Conservation (phyloP, 805 yeast genomes). For the Sugiyamaella valdiviana region DNA sequence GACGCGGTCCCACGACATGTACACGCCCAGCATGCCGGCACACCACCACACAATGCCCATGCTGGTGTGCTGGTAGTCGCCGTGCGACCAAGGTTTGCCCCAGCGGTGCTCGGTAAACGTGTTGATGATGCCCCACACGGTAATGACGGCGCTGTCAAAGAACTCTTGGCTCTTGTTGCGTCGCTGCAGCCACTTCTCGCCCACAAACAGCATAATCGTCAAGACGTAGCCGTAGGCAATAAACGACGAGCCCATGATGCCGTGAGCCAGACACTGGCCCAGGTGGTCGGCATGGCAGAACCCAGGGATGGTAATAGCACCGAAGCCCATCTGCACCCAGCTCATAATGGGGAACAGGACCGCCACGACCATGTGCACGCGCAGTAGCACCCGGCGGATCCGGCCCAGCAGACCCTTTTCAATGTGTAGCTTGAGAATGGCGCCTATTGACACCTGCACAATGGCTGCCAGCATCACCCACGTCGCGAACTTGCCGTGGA, state of each 20-base stretch:
- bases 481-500: slow-evolving; percentile 33
- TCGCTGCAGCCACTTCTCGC: slow-evolving; percentile 49
- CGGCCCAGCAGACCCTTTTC: slow-evolving; percentile 32
- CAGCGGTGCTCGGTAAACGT: slow-evolving; percentile 96
- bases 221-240: slow-evolving; percentile 71
- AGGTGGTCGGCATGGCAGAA: slow-evolving; percentile 74
- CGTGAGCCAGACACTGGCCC: slow-evolving; percentile 96
- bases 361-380: slow-evolving; percentile 29
- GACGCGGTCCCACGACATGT: slow-evolving; percentile 55
- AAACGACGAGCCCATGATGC: slow-evolving; percentile 92
- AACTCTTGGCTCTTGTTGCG: slow-evolving; percentile 67
- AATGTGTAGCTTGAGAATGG: slow-evolving; percentile 33
- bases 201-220: slow-evolving; percentile 58
- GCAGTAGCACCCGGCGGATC: slow-evolving; percentile 26
- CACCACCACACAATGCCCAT: slow-evolving; percentile 98
- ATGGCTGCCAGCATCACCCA: slow-evolving; percentile 29
- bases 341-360: slow-evolving; percentile 44
- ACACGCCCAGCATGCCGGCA: slow-evolving; percentile 83
- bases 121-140: slow-evolving; percentile 86
- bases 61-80: slow-evolving; percentile 90
- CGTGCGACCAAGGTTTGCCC: slow-evolving; percentile 91
- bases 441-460: slow-evolving; percentile 33
- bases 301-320: slow-evolving; percentile 78
- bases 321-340: slow-evolving; percentile 74
- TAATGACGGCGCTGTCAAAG: slow-evolving; percentile 74